These are phyloP conservation scores for Reutealis trisperma DNA, from an alignment of 345 rosid species.

Conservation along the genomic window DNA sequence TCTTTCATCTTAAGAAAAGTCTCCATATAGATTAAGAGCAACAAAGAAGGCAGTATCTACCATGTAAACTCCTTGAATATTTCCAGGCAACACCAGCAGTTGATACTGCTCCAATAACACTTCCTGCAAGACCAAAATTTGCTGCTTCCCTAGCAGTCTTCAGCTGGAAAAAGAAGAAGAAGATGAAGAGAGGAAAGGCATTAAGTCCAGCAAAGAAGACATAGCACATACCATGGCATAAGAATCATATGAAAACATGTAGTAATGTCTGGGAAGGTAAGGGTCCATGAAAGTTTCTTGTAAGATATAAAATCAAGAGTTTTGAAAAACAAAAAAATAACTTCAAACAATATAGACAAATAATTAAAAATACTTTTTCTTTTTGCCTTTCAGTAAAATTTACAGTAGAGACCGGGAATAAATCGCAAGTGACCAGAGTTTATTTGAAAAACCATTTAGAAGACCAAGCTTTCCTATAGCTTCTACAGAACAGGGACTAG, in stretches of 20 bases:
- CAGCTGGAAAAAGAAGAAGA: conserved; percentile 49
- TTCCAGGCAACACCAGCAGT: conserved; percentile 89
- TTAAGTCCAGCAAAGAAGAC: not conserved
- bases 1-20: not conserved
- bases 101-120: conserved; percentile 71
- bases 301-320: too few relatives aligned
- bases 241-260: not conserved
- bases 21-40: not conserved
- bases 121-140: conserved; percentile 52
- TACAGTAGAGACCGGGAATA: not conserved
- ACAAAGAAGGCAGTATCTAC: conserved; percentile 35
- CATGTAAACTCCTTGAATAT: conserved; percentile 83
- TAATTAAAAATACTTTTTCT: not conserved
- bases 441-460: not conserved
- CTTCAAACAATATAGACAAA: not conserved
- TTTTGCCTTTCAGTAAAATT: not conserved
- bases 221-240: not conserved
- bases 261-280: not conserved
- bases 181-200: too few relatives aligned
- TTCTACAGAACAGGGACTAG: not conserved
- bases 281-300: not conserved
- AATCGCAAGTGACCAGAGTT: not conserved
- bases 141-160: conserved; percentile 81
- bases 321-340: not conserved
- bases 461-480: not conserved